A percentile compares a stretch with the other conserved stretches of the same genome.
These are phyloP conservation scores for Lepraria neglecta DNA, from an alignment of 495 filamentous ascomycete species.

Conservation along the genomic window DNA sequence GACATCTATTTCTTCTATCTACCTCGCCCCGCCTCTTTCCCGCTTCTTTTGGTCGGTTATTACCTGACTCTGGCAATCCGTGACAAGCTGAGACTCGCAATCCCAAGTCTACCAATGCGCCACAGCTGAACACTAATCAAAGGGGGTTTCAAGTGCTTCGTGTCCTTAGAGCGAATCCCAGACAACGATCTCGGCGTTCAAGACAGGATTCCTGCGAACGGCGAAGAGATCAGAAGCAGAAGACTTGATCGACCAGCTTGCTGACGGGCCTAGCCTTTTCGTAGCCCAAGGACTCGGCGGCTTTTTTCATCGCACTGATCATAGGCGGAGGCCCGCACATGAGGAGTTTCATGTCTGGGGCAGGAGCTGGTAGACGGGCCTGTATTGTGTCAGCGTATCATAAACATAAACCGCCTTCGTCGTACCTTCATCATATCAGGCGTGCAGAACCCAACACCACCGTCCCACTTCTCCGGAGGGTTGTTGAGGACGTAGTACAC, in stretches of 20 bases:
- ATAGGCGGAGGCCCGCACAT: conserved; percentile 95
- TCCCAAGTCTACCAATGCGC: too few relatives aligned
- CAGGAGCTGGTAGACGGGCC: conserved; percentile 63
- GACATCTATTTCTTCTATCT: too few relatives aligned
- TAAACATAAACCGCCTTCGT: conserved; percentile 5
- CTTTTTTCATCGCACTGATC: conserved; percentile 96
- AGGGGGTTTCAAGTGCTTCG: too few relatives aligned
- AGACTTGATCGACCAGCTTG: conserved; percentile 96
- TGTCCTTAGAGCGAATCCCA: too few relatives aligned
- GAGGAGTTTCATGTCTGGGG: conserved; percentile 86
- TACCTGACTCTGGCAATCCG: too few relatives aligned
- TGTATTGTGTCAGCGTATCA: conserved; percentile 6
- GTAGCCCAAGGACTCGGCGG: conserved; percentile 79
- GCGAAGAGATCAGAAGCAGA: conserved; percentile 64
- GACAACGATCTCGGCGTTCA: not conserved
- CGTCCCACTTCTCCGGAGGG: conserved; percentile 82
- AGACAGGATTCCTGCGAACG: not conserved
- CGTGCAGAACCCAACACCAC: conserved; percentile 89
- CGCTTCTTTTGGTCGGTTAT: too few relatives aligned
- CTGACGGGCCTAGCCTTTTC: conserved; percentile 87
- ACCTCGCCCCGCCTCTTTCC: too few relatives aligned
- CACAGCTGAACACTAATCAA: too few relatives aligned
- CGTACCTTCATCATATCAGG: conserved; percentile 89
- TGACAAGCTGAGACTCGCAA: too few relatives aligned
- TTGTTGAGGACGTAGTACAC: conserved; percentile 96